A percentile compares a stretch with the other conserved stretches of the same genome.
Conservation (phyloP, 257 asterid species). For the Phtheirospermum japonicum region DNA sequence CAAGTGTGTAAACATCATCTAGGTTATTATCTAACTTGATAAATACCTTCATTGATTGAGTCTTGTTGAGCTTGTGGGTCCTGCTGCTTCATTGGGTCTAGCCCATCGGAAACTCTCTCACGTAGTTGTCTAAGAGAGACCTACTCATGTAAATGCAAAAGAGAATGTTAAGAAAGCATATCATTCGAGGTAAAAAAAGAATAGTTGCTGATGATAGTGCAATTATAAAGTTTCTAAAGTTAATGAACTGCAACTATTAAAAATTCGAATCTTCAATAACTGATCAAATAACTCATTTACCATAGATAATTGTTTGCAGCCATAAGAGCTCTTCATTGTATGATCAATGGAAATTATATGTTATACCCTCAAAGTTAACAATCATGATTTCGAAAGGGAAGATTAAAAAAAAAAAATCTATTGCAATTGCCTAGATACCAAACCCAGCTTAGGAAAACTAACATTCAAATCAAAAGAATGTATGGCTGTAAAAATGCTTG, state of each 20-base stretch:
- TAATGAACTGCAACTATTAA: conserved; percentile 7
- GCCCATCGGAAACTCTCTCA: conserved; percentile 62
- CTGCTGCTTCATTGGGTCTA: conserved; percentile 64
- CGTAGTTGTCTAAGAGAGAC: conserved; percentile 51
- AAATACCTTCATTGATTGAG: conserved; percentile 58
- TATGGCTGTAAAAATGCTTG: not conserved
- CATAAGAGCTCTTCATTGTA: not conserved
- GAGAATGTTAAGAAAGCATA: conserved; percentile 10
- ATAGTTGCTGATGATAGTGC: not conserved
- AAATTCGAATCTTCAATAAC: conserved; percentile 7
- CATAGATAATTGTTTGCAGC: not conserved
- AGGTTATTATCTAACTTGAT: conserved; percentile 1
- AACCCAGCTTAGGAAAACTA: not conserved
- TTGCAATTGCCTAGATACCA: not conserved
- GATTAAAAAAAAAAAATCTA: not conserved
- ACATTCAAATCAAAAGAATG: not conserved
- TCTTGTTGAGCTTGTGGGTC: conserved; percentile 48
- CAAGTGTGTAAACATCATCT: conserved; percentile 2
- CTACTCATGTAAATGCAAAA: conserved; percentile 38
- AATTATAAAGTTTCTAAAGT: not conserved
- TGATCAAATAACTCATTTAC: not conserved
- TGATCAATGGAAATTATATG: not conserved
- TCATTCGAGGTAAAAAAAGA: not conserved
- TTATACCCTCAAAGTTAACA: not conserved
- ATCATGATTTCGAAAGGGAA: not conserved